Percentiles rank a stretch among this genome's conserved stretches.
phyloP scores from a whole-genome alignment of 2,329 filamentous ascomycete species.

The Diaporthe sp. region DNA sequence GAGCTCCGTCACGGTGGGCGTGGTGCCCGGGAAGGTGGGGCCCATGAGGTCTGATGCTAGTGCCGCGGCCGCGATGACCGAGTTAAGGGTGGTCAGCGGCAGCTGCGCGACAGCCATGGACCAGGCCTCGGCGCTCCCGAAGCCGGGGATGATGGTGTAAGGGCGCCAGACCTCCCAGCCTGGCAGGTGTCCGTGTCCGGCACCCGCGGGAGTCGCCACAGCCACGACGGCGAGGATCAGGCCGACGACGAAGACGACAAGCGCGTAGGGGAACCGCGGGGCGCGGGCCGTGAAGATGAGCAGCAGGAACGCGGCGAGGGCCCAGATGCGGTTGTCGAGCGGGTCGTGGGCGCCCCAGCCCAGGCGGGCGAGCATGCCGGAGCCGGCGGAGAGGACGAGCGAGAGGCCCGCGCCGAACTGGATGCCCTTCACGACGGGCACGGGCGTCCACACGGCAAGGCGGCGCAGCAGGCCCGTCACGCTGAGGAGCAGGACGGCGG shows the following conservation, averaged over 20 bases:
- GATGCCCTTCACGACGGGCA: conserved; percentile 93
- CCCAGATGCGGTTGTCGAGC: conserved; percentile 85
- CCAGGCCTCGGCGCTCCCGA: conserved; percentile 55
- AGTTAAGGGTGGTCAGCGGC: conserved; percentile 92
- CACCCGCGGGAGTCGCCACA: conserved; percentile 44
- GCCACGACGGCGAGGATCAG: conserved; percentile 71
- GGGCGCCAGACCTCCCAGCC: conserved; percentile 73
- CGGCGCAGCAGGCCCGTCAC: conserved; percentile 82
- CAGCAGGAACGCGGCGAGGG: conserved; percentile 77
- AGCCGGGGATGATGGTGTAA: conserved; percentile 57
- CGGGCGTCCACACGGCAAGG: conserved; percentile 81
- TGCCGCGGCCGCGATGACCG: conserved; percentile 87
- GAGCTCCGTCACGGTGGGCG: conserved; percentile 81
- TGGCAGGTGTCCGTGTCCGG: conserved; percentile 56
- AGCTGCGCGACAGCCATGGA: conserved; percentile 85
- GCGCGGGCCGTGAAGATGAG: conserved; percentile 77
- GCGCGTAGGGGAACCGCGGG: conserved; percentile 79
- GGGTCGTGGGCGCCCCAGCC: conserved; percentile 74
- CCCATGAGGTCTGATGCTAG: conserved; percentile 80
- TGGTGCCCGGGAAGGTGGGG: conserved; percentile 67
- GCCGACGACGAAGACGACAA: conserved; percentile 78
- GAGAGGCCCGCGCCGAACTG: conserved; percentile 92
- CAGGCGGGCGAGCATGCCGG: conserved; percentile 75
- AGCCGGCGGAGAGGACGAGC: conserved; percentile 82
- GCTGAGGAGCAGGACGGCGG: conserved; percentile 81